Evolutionary conservation across 2,329 filamentous ascomycete genomes (phyloP), one percentile per base, ranked within the genome.

Genomic region (Phyllachora maydis): DNA sequence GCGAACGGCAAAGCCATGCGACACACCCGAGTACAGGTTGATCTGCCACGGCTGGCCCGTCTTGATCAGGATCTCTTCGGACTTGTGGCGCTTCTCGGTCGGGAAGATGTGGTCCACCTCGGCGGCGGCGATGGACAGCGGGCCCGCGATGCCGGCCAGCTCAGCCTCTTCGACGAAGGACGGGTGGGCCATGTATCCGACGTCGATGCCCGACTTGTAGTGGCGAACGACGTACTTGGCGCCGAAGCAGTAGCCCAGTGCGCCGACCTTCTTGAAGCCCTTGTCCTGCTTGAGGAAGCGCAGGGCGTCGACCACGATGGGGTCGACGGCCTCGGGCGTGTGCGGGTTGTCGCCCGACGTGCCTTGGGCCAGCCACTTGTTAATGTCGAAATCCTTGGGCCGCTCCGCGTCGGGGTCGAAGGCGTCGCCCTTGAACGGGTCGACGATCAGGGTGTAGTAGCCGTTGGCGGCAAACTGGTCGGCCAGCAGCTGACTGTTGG

Each of bases 1-100:
- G 26, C 77, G 64, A 3, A 82, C 69, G 6, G 69, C 57, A 37
- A 88, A 91, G 0, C 79, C 79, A 44, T 90, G 79, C 26, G 49
- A 46, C 15, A 78, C 67, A 26, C 66, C 65, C 3, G 65, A 67
- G 54, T 65, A 88, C 6, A 90, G 53, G 43, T 61, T 77, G 43
- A 88, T 73, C 50, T 90, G 77, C 49, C 76, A 88, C 12, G 65
- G 63, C 23, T 56, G 46, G 15, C 56, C 57, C 4, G 50, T 52
- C 41, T 66, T 52, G 28, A 50, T 48, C 21, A 77, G 56, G 28
- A 69, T 68, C n/a, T 47, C 55, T 43, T 77, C 71, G 7, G 62
- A 66, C 39, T 63, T 50, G 52, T 73, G 59, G 27, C 73, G 60
- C 46, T 67, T 60, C 37, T 72, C 54, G 8, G 50, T 35, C 2